A percentile compares a stretch with the other conserved stretches of the same genome.
phyloP scores from a whole-genome alignment of 2,329 filamentous ascomycete species.

The Fusarium armeniacum region DNA sequence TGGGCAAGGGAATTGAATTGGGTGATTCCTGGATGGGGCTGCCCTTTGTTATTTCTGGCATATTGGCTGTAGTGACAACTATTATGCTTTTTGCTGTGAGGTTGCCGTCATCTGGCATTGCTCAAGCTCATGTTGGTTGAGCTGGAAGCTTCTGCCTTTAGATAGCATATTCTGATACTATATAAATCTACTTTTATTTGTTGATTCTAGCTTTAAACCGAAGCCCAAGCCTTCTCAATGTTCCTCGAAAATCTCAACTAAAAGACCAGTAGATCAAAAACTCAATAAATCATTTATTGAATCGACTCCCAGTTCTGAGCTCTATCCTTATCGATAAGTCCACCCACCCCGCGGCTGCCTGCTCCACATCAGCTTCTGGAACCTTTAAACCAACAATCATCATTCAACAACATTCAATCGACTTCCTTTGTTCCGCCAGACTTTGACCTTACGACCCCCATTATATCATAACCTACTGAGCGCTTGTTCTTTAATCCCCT shows the following conservation, averaged over 20 bases:
- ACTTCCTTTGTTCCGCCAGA: slow-evolving; percentile 7
- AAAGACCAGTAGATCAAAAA: too few species aligned
- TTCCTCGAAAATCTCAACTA: too few species aligned
- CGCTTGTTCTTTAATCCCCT: background rate
- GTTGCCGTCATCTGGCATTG: slow-evolving; percentile 43
- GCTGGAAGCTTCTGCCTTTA: background rate
- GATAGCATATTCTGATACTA: background rate
- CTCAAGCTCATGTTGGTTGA: slow-evolving; percentile 35
- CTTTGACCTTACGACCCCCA: background rate
- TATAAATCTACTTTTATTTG: background rate
- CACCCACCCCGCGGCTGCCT: slow-evolving; percentile 43
- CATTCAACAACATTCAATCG: slow-evolving; percentile 26
- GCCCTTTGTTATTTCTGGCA: slow-evolving; percentile 60
- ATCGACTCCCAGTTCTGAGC: background rate
- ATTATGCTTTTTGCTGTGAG: slow-evolving; percentile 52
- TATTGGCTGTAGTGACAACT: slow-evolving; percentile 51
- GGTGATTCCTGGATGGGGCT: slow-evolving; percentile 65
- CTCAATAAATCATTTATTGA: too few species aligned
- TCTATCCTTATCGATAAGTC: slow-evolving; percentile 45
- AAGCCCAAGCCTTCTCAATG: too few species aligned
- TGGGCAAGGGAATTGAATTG: slow-evolving; percentile 61
- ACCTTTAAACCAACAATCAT: slow-evolving; percentile 22
- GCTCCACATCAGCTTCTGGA: slow-evolving; percentile 43
- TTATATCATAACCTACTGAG: background rate
- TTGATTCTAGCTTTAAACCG: too few species aligned